A percentile compares a stretch with the other conserved stretches of the same genome.
Evolutionary conservation across 305 asterid species (phyloP).

Genomic region (Lippia alba): DNA sequence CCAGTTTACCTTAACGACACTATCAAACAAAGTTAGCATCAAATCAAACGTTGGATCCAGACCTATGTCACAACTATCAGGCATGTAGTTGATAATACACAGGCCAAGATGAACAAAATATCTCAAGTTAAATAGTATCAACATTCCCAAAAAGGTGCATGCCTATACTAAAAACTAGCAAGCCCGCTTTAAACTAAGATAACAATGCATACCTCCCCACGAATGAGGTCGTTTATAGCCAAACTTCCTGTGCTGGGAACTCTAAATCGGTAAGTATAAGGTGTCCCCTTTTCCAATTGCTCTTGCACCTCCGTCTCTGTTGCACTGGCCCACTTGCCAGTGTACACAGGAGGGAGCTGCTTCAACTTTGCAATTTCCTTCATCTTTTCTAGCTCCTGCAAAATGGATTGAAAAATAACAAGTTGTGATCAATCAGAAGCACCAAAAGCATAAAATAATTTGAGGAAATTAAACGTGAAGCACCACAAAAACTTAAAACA

Average conservation of each 20-base stretch:
- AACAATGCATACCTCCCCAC: constrained; percentile 71
- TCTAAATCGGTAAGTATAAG: constrained; percentile 81
- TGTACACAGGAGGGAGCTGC: constrained; percentile 87
- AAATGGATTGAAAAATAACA: constrained; percentile 22
- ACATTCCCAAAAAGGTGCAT: no score
- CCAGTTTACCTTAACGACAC: constrained; percentile 86
- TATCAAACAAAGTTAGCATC: constrained; percentile 58
- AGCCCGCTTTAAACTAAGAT: constrained; percentile 35
- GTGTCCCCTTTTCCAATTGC: constrained; percentile 84
- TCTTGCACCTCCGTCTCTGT: constrained; percentile 67
- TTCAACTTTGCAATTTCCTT: constrained; percentile 87
- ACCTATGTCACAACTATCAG: constrained; percentile 18
- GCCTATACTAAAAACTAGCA: no score
- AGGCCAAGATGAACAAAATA: no score
- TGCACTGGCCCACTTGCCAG: constrained; percentile 92
- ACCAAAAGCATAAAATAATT: background rate
- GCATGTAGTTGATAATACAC: constrained; percentile 16
- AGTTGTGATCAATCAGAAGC: constrained; percentile 8
- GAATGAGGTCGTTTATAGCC: constrained; percentile 82
- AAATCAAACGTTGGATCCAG: constrained; percentile 24
- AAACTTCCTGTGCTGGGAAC: constrained; percentile 86
- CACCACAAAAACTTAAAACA: background rate
- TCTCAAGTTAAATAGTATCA: no score
- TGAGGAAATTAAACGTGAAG: background rate
- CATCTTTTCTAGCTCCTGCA: constrained; percentile 90